Base-by-base conservation (phyloP, 495 filamentous ascomycete species). In the Chaetomium tenue region DNA sequence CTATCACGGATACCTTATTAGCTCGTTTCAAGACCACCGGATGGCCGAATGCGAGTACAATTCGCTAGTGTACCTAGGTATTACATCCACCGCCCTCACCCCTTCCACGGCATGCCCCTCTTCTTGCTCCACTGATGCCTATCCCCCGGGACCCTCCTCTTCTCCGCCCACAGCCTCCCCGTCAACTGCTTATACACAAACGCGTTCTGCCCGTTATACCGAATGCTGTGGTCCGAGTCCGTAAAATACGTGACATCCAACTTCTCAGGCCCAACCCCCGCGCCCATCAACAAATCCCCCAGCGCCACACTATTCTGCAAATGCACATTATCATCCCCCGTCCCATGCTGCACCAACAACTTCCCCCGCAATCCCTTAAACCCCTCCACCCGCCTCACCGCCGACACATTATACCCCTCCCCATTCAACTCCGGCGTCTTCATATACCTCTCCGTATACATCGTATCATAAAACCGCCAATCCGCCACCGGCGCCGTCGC, bases 401-500 rank as follows among this genome's bases (percentile, higher is more conserved):
- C 81, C 0, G 78, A 73, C 52, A 69, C 71, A 37, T 71, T 71
- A 68, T 87, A 86, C 20, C 82, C 84, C 0, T 55, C 77, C 0
- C 64, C 61, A 68, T 88, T 87, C 37, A 70, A 60, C 46, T 70
- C 65, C 1, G 78, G 75, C 22, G 77, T 82, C 65, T 87, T 85
- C 85, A 87, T 87, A 70, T 86, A 87, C 33, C 86, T 77, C 73
- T 88, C 85, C 12, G 86, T 86, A 74, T 87, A 88, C 73, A 87
- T 81, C 62, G 70, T 79, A 65, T 88, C 85, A 74, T 87, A 87
- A 72, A 86, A 83, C 3, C 83, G 76, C 86, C 84, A 87, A 69
- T 86, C 84, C 16, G 73, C 76, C 4, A 84, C 82, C 0, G 83
- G 84, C 0, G 84, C 83, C 0, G 82, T 82, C 54, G 83, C 79